phyloP scores from a whole-genome alignment of 768 basidiomycete species.

The Lentinula edodes region DNA sequence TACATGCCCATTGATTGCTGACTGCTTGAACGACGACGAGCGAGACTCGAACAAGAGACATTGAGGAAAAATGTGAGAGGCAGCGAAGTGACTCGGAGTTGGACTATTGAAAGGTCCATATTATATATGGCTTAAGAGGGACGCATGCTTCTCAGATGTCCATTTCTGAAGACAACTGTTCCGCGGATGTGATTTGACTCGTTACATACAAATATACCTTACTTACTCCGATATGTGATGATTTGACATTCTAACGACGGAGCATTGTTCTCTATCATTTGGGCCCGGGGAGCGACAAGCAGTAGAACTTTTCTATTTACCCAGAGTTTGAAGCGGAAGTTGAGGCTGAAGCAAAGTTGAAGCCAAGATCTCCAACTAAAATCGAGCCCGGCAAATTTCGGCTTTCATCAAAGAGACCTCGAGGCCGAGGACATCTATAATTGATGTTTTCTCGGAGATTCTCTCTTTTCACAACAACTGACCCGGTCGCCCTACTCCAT shows the following conservation, averaged over 20 bases:
- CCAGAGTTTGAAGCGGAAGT: too few relatives aligned
- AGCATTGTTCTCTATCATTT: background rate
- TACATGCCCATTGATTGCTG: conserved; percentile 46
- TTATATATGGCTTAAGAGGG: conserved; percentile 10
- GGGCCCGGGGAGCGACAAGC: background rate
- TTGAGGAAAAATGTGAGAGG: conserved; percentile 15
- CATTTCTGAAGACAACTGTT: background rate
- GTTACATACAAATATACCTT: background rate
- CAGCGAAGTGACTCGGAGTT: background rate
- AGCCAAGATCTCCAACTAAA: background rate
- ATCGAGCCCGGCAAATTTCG: background rate
- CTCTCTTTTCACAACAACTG: background rate
- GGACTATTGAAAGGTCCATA: conserved; percentile 8
- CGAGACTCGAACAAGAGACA: conserved; percentile 43
- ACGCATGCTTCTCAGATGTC: background rate
- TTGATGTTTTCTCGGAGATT: background rate
- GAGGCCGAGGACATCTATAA: background rate
- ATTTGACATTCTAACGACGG: background rate
- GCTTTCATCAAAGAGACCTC: background rate
- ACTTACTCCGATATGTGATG: background rate
- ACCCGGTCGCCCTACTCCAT: background rate
- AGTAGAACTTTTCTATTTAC: background rate
- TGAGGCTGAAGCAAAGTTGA: too few relatives aligned
- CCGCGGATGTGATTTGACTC: background rate
- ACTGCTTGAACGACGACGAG: conserved; percentile 46